Evolutionary conservation across 495 filamentous ascomycete genomes (phyloP), one percentile per base, ranked within the genome.

Genomic region (Xylaria bambusicola): DNA sequence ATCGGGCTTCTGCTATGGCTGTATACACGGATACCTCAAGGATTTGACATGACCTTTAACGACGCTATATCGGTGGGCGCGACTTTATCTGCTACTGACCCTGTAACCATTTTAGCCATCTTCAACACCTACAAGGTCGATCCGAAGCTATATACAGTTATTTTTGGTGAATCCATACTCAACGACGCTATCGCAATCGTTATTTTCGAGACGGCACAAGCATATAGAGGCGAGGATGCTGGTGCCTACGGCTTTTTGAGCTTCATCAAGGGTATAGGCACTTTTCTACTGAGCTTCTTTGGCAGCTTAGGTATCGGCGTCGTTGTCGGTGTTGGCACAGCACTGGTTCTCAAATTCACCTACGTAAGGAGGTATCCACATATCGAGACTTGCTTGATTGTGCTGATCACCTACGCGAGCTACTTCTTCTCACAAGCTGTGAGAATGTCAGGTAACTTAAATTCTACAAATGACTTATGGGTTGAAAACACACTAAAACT

Each of bases 81-180:
- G 20, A 98, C 94, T 0, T 82, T 98, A 24, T 98, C 94, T 1
- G 94, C 94, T 54, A 98, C 94, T 0, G 94, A 98, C 68, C 94
- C 94, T 0, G 92, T 98, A 48, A 98, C 94, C 0, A 97, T 98
- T 64, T 80, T 98, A 31, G 94, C 94, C 52, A 98, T 98, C 57
- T 98, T 98, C 85, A 98, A 97, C 69, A 88, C 95, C 1, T 98
- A 97, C 80, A 97, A 97, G 74, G 94, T 98, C 51, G 94, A 98
- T 71, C 94, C 94, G 9, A 97, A 97, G 74, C 83, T 98, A 5
- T 98, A 98, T 71, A 98, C 94, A 6, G 82, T 98, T 64, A 98
- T 98, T 58, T 98, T 98, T 71, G 94, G 94, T 65, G 94, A 98
- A 73, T 96, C 93, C 31, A 98, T 98, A 52, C 76, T 98, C 48